phyloP scores from a whole-genome alignment of 257 asterid species.

The Linderniella brevidens region DNA sequence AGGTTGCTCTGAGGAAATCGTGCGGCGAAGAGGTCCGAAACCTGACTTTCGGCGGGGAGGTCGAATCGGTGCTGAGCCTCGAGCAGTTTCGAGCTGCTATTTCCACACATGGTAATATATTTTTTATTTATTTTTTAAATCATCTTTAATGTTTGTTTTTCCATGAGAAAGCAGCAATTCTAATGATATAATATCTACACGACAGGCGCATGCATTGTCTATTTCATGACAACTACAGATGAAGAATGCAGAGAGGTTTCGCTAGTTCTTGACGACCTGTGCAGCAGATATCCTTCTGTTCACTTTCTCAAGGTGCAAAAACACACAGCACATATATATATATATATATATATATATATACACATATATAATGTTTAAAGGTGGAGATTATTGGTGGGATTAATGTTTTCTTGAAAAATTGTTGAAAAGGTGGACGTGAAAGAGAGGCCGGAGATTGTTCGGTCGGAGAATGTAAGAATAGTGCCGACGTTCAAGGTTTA shows the following conservation, averaged over 20 bases:
- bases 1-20: constrained; percentile 56
- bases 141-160: background rate
- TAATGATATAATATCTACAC: constrained; percentile 11
- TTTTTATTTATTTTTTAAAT: background rate
- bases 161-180: constrained; percentile 2
- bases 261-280: constrained; percentile 39
- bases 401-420: no score
- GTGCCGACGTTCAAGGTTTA: constrained; percentile 77
- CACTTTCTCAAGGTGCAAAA: constrained; percentile 60
- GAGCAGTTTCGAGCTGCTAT: constrained; percentile 76
- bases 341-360: background rate
- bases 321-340: background rate
- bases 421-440: constrained; percentile 19
- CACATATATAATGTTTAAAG: background rate
- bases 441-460: constrained; percentile 36
- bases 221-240: constrained; percentile 31
- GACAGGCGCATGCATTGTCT: constrained; percentile 69
- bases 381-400: no score
- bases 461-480: constrained; percentile 51
- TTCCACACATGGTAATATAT: constrained; percentile 48
- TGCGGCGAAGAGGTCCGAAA: constrained; percentile 64
- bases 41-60: constrained; percentile 80
- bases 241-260: constrained; percentile 47
- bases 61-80: constrained; percentile 43
- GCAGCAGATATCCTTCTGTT: constrained; percentile 56